Conservation (phyloP, 2,329 filamentous ascomycete species). For the Kalmusia sp. region DNA sequence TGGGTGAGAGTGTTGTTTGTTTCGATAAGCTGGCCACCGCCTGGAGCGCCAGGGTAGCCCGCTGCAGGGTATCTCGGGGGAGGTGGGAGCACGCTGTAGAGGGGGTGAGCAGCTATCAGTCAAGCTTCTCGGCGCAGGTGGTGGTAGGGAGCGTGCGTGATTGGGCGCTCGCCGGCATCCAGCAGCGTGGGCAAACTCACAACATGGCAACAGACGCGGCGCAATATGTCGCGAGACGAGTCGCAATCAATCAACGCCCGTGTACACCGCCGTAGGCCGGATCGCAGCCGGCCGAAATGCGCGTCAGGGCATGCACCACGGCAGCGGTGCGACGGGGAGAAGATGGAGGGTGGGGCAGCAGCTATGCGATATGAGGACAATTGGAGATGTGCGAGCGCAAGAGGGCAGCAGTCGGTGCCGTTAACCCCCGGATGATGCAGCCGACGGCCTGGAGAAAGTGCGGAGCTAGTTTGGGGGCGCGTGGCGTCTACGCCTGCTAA, state of each 20-base stretch:
- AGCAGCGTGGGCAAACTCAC: slow-evolving; percentile 35
- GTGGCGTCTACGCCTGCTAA: slow-evolving; percentile 5
- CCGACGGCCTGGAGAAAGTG: slow-evolving; percentile 9
- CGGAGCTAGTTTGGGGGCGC: slow-evolving; percentile 8
- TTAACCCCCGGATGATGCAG: background rate
- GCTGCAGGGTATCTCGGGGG: slow-evolving; percentile 83
- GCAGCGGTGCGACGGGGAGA: slow-evolving; percentile 6
- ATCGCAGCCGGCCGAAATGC: slow-evolving; percentile 19
- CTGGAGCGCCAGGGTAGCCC: slow-evolving; percentile 75
- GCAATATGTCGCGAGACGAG: slow-evolving; percentile 29
- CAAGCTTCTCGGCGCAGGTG: slow-evolving; percentile 21
- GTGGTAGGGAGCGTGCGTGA: slow-evolving; percentile 23
- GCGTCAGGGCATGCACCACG: slow-evolving; percentile 11
- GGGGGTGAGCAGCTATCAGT: slow-evolving; percentile 28
- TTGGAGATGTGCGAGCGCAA: background rate
- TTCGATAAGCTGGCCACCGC: slow-evolving; percentile 81
- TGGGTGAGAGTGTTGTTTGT: slow-evolving; percentile 89
- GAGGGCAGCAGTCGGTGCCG: background rate
- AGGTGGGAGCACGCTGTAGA: slow-evolving; percentile 71
- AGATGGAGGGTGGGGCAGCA: slow-evolving; percentile 5
- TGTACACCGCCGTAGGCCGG: slow-evolving; percentile 17
- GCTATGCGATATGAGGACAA: background rate
- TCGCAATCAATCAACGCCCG: slow-evolving; percentile 22
- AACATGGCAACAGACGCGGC: slow-evolving; percentile 40
- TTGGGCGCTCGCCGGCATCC: slow-evolving; percentile 28